Percentiles rank a stretch among this genome's conserved stretches.
Evolutionary conservation across 768 basidiomycete genomes (phyloP).

Genomic region (Royoungia palumana): DNA sequence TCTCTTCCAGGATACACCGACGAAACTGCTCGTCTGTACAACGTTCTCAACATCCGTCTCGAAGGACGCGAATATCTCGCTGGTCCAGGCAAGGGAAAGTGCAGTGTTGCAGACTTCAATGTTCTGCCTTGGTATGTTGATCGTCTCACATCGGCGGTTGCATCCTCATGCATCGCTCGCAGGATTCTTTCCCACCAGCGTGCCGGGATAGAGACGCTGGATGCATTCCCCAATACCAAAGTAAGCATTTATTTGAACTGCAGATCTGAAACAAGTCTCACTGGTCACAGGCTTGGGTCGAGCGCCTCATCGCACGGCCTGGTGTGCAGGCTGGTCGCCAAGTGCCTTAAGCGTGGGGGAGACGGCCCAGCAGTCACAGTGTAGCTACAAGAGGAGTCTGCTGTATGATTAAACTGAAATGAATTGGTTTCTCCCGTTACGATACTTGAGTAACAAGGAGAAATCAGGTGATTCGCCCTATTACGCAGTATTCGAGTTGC

Average conservation of each 20-base stretch:
- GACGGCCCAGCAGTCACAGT: not conserved
- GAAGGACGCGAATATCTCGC: conserved; percentile 72
- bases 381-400: not conserved
- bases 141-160: not conserved
- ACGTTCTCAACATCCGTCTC: conserved; percentile 81
- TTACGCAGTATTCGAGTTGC: too few relatives aligned
- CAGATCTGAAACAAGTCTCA: not conserved
- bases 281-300: conserved; percentile 26
- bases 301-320: conserved; percentile 24
- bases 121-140: conserved; percentile 53
- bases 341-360: conserved; percentile 5
- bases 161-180: not conserved
- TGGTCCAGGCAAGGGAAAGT: conserved; percentile 67
- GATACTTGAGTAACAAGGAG: too few relatives aligned
- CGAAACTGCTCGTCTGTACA: conserved; percentile 79
- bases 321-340: conserved; percentile 23
- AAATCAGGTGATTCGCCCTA: too few relatives aligned
- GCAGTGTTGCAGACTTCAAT: conserved; percentile 72
- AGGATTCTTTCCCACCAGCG: conserved; percentile 54
- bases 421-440: not conserved
- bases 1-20: conserved; percentile 59
- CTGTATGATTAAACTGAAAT: not conserved
- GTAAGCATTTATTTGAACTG: conserved; percentile 24
- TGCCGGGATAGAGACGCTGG: conserved; percentile 53
- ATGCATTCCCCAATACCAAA: conserved; percentile 63